Base-by-base conservation (phyloP, 2,329 filamentous ascomycete species). In the Graphilbum ipis-grandicollis region DNA sequence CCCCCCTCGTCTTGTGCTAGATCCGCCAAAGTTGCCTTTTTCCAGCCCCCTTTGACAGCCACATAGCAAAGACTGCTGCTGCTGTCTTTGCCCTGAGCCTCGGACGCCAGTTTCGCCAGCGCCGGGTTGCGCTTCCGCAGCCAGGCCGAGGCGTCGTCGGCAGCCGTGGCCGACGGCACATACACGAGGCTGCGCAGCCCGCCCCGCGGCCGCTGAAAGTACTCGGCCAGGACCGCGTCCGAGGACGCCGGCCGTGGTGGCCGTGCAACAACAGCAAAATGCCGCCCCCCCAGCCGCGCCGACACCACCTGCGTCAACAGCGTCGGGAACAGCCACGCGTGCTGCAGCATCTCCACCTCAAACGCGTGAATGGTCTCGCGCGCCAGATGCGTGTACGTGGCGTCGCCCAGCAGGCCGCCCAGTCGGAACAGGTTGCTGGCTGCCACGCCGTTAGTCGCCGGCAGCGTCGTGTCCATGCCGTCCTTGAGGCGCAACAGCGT, bases 391-490 rank as follows among this genome's bases (percentile, higher is more conserved):
- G 65, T 65, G 49, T 83, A 86, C 18, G 26, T 30, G 3, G 25
- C 33, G 22, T 44, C 41, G 12, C 12, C 35, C 3, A 56, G 54
- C 2, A 72, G 59, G 44, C 83, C 74, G 33, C 72, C 69, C 0
- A 93, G 63, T 1, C 83, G 75, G 57, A 90, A 80, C n/a, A 96
- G 62, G 51, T 96, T 96, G 14, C 72, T 68, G 0, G 83, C 81
- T n/a, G 80, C 79, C 6, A 88, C 71, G 29, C 83, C 84, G 52
- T 98, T 98, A 36, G 82, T 79, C 0, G 84, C 90, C 1, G 90
- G 90, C 41, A 90, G 79, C 2, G 84, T 78, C 5, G 83, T 83
- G 55, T 98, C 90, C 69, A 94, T 94, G 44, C 85, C 90, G 43
- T 92, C 84, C 57, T 98, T 98, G 35, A 94, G 69, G 19, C 88